Evolutionary conservation across 1,284 basidiomycete genomes (phyloP).

Genomic region (Rhizoctonia solani): DNA sequence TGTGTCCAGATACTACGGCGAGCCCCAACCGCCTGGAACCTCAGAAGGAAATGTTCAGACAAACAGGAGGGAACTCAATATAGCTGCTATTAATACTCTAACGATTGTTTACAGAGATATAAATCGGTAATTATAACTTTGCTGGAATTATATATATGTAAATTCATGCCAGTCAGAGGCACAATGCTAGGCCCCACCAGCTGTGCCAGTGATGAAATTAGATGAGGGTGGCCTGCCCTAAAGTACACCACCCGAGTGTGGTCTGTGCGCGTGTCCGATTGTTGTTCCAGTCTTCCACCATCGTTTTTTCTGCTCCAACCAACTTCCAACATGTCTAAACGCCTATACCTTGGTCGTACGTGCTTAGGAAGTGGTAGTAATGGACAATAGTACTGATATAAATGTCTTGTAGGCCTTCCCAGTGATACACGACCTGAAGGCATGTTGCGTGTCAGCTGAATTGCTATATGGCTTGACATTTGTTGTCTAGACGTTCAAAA

Average conservation of each 20-base stretch:
- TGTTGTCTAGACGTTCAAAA: constrained; percentile 63
- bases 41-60: too few relatives aligned
- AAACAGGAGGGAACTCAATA: too few relatives aligned
- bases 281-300: constrained; percentile 16
- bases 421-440: constrained; percentile 71
- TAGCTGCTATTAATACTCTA: too few relatives aligned
- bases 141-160: not conserved
- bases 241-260: constrained; percentile 6
- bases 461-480: not conserved
- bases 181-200: too few relatives aligned
- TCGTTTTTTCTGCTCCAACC: not conserved
- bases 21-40: too few relatives aligned
- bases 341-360: constrained; percentile 83
- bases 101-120: too few relatives aligned
- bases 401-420: constrained; percentile 63
- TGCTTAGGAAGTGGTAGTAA: constrained; percentile 30
- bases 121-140: too few relatives aligned
- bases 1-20: too few relatives aligned
- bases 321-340: constrained; percentile 61
- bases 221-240: not conserved
- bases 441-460: not conserved
- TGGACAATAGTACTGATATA: constrained; percentile 3
- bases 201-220: not conserved
- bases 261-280: constrained; percentile 12
- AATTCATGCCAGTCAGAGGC: not conserved